Evolutionary conservation across 2,329 filamentous ascomycete species (phyloP), one percentile per base, ranked within the genome.

Genomic region (Paecilomyces sp.): DNA sequence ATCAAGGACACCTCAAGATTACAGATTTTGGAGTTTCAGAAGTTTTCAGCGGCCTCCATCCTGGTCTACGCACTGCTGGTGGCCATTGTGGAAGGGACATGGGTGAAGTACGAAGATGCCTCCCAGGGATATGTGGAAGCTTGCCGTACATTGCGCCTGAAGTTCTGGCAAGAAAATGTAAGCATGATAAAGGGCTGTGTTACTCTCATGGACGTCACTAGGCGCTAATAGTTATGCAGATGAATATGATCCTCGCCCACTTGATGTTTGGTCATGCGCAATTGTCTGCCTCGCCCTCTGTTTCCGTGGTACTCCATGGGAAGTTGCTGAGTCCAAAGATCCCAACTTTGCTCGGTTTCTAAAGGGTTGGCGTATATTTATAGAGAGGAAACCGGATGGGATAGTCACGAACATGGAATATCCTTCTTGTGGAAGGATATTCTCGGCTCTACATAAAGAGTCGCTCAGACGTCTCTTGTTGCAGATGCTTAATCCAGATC

Each of bases 11-110:
- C 72, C 81, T 96, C 59, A 96, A 96, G 77, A 92, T 96, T 61
- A 92, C 91, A 56, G 92, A 96, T 72, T 96, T 96, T 76, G 92
- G 92, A 57, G 90, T 93, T 13, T 92, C 90, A 0, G 90, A 94
- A 71, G 89, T 95, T 18, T 96, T 96, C 70, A 85, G 83, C 58
- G 91, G 91, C 47, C 87, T 87, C 56, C 91, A 95, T 72, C 91
- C 91, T 0, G 91, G 91, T 31, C 77, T 92, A 50, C 83, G 89
- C 61, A 85, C 88, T 67, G 84, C 89, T 12, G 85, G 86, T 57
- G 89, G 89, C 58, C 83, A 89, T 68, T 92, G 89, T 72, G 89
- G 88, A 55, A 83, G 84, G 69, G 84, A 87, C 64, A 91, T 92
- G 85, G 83, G 82, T 30, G 85, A 88, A 4, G 73, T 91, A 8